Evolutionary conservation across 2,329 filamentous ascomycete species (phyloP).

Genomic region (Dactylonectria macrodidyma): DNA sequence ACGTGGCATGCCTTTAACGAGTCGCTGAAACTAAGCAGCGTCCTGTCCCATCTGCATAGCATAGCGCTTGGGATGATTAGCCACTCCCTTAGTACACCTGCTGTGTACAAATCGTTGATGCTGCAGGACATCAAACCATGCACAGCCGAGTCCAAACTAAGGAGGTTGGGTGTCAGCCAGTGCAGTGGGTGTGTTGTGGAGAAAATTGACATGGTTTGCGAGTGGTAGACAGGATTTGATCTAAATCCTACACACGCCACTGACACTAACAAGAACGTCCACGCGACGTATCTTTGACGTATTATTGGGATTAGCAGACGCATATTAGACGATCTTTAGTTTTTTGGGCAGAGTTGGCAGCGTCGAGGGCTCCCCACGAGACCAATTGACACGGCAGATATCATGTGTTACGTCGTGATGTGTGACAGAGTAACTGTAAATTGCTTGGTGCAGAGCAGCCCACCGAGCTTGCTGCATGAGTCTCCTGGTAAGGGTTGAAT

Average conservation of each 20-base stretch:
- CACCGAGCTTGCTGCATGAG: slow-evolving; percentile 1
- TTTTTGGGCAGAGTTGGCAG: slow-evolving; percentile 9
- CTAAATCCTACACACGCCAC: neutral
- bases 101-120: slow-evolving; percentile 21
- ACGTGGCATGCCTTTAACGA: slow-evolving; percentile 35
- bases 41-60: slow-evolving; percentile 26
- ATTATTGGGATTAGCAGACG: neutral
- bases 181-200: slow-evolving; percentile 10
- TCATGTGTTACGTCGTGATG: neutral
- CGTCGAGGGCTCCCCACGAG: neutral
- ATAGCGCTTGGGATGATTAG: slow-evolving; percentile 29
- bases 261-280: neutral
- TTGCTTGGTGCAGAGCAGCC: slow-evolving; percentile 7
- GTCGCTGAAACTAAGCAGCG: slow-evolving; percentile 26
- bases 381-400: slow-evolving; percentile 8
- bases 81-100: slow-evolving; percentile 15
- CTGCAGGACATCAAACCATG: slow-evolving; percentile 7
- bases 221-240: slow-evolving; percentile 2
- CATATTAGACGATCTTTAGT: neutral
- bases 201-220: slow-evolving; percentile 13
- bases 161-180: slow-evolving; percentile 6
- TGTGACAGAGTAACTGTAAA: slow-evolving; percentile 5
- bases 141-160: slow-evolving; percentile 20
- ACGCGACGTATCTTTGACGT: neutral
- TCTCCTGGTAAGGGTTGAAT: slow-evolving; percentile 11